Conservation (phyloP, 1,284 basidiomycete species). For the Veloporphyrellus conicus region DNA sequence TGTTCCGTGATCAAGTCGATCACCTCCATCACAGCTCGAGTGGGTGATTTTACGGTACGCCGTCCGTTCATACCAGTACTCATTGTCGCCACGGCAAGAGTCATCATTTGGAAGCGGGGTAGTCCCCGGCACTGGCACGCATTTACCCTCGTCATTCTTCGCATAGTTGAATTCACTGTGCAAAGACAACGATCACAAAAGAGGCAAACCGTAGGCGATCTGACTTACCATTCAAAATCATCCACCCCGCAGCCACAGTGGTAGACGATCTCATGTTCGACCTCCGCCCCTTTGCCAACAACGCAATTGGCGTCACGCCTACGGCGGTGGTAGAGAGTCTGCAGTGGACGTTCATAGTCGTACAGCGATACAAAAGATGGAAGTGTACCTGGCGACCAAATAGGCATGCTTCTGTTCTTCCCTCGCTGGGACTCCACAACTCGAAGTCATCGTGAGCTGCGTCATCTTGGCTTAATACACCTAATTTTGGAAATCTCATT, state of each 20-base stretch:
- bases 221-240: constrained; percentile 90
- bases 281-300: constrained; percentile 67
- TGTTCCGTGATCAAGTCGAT: constrained; percentile 66
- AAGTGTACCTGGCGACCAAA: constrained; percentile 75
- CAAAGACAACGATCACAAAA: neutral
- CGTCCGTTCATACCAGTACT: constrained; percentile 89
- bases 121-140: constrained; percentile 71
- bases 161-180: constrained; percentile 85
- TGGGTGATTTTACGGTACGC: constrained; percentile 85
- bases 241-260: constrained; percentile 69
- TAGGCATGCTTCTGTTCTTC: constrained; percentile 70
- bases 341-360: constrained; percentile 2
- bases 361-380: neutral
- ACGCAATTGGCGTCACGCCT: constrained; percentile 77
- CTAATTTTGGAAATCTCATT: constrained; percentile 38
- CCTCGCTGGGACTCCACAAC: constrained; percentile 88
- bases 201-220: neutral
- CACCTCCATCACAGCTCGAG: constrained; percentile 77
- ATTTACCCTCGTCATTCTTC: constrained; percentile 64
- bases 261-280: constrained; percentile 50
- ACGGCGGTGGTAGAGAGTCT: constrained; percentile 87
- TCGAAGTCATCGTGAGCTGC: constrained; percentile 88
- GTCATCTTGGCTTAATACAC: constrained; percentile 63
- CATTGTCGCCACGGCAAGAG: constrained; percentile 59
- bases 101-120: constrained; percentile 56